Conservation (phyloP, 176 grass and related monocot genomes). For the Oryza officinalis region DNA sequence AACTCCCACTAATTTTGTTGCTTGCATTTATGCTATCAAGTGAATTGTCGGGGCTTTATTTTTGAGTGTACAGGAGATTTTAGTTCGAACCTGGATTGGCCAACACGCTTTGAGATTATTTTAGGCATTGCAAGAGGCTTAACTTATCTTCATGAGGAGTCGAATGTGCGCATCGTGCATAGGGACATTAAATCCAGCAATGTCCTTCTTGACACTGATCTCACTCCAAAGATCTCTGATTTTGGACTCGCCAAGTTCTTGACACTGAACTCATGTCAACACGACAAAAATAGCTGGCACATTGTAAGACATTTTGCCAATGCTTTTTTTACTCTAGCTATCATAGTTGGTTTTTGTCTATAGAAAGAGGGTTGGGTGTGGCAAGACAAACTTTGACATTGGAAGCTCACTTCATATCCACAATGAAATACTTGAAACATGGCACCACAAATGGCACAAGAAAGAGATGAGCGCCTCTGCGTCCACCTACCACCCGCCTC, state of each 20-base stretch:
- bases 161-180: constrained; percentile 60
- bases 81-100: constrained; percentile 50
- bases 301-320: constrained; percentile 46
- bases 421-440: too few relatives aligned
- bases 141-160: constrained; percentile 70
- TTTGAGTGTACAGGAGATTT: constrained; percentile 22
- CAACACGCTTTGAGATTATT: constrained; percentile 55
- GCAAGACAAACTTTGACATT: too few relatives aligned
- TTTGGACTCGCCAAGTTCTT: constrained; percentile 70
- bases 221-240: constrained; percentile 66
- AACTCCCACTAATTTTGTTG: not conserved
- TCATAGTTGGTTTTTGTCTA: too few relatives aligned
- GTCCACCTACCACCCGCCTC: too few relatives aligned
- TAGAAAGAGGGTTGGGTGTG: too few relatives aligned
- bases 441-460: too few relatives aligned
- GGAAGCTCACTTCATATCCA: too few relatives aligned
- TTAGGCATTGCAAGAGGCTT: constrained; percentile 57
- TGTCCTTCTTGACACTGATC: constrained; percentile 52
- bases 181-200: constrained; percentile 78
- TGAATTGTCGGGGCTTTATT: not conserved
- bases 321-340: too few relatives aligned
- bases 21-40: not conserved
- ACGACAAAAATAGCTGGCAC: constrained; percentile 52
- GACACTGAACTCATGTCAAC: constrained; percentile 60
- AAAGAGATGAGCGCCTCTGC: too few relatives aligned